These are phyloP conservation scores for Phialophora expanda DNA, from an alignment of 2,329 filamentous ascomycete genomes.

Conservation along the genomic window DNA sequence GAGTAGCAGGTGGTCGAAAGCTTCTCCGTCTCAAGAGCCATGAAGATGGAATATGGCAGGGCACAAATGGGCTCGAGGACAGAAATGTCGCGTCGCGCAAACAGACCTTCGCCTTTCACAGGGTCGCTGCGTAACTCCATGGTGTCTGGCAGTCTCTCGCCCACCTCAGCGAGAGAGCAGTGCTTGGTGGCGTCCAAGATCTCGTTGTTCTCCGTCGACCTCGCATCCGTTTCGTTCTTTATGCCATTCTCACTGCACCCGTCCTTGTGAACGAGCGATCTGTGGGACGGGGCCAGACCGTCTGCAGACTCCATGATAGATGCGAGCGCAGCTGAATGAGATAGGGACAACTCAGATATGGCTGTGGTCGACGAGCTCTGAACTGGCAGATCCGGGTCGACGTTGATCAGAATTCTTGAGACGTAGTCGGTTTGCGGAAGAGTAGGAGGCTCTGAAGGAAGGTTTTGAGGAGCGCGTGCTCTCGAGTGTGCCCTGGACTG, in stretches of 20 bases:
- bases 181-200: not conserved
- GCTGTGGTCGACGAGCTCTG: not conserved
- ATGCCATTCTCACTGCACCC: not conserved
- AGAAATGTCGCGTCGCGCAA: slow-evolving; percentile 17
- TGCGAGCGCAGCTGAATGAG: not conserved
- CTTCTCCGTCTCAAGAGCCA: slow-evolving; percentile 27
- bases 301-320: not conserved
- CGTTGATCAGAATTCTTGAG: not conserved
- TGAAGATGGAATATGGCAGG: slow-evolving; percentile 16
- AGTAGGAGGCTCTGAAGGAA: not conserved
- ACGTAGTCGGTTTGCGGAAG: not conserved
- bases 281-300: not conserved
- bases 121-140: slow-evolving; percentile 10
- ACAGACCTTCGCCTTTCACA: slow-evolving; percentile 24
- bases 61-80: slow-evolving; percentile 24
- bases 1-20: slow-evolving; percentile 27
- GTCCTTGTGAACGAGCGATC: not conserved
- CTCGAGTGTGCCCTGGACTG: not conserved
- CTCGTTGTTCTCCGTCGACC: not conserved
- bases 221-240: not conserved
- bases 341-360: not conserved
- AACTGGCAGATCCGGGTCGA: not conserved
- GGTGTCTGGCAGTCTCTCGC: not conserved
- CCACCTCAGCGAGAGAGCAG: slow-evolving; percentile 47
- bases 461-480: not conserved